Evolutionary conservation across 2,329 filamentous ascomycete species (phyloP), one percentile per base, ranked within the genome.

Genomic region (Cercospora sesami): DNA sequence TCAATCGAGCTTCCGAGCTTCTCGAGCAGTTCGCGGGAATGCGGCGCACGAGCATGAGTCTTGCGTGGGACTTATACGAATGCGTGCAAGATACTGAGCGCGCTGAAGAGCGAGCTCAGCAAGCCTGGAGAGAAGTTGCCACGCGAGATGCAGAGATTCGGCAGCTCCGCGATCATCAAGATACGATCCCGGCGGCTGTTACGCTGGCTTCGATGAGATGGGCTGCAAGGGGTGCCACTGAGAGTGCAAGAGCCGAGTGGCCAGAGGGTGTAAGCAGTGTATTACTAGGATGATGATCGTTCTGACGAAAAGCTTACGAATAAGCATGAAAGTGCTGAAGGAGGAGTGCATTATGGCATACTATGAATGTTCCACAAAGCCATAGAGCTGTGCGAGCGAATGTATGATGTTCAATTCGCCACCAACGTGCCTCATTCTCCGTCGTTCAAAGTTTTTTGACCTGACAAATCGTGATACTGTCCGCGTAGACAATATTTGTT

Each of bases 221-320:
- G 51, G 62, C 62, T 39, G 62, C 62, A 39, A 31, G 62, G 31
- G 48, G 51, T 26, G 51, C 62, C 9, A 64, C 62, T 21, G 28
- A 64, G n/a, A 58, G 23, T 42, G 62, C 62, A 45, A 39, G 62
- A 33, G 62, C 31, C 33, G 12, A 10, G 31, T 57, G 48, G 62
- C 62, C 48, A 9, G 12, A 33, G 3, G 18, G 26, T 4, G 28
- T 16, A 7, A 33, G 23, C 12, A 57, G 18, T 64, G 62, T 64
- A 57, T 64, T 64, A 58, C 8, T 64, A 64, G n/a, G 28, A 31
- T 31, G 53, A 23, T 30, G 18, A 64, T 42, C n/a, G 51, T 57
- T 64, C 62, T 23, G 48, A 57, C 62, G 62, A 64, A 51, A 58
- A 28, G 26, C 26, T 57, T n/a, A 58, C 39, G 60, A 63, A 14